Evolutionary conservation across 2,329 filamentous ascomycete species (phyloP).

Genomic region (Penicillium italicum): DNA sequence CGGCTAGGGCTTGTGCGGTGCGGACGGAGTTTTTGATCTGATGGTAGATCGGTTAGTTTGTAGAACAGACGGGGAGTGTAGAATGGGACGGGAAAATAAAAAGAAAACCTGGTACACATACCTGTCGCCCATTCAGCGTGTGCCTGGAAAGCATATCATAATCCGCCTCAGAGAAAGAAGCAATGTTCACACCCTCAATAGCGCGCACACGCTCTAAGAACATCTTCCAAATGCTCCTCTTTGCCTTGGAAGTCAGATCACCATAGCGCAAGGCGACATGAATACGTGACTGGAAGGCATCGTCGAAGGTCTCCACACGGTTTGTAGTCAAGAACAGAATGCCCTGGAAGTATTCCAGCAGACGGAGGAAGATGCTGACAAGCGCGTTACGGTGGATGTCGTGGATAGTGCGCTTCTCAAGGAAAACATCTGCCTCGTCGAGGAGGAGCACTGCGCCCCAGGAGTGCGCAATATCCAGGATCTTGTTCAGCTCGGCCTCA

Average conservation of each 20-base stretch:
- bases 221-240: conserved; percentile 76
- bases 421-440: conserved; percentile 80
- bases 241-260: conserved; percentile 66
- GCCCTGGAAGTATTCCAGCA: conserved; percentile 88
- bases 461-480: conserved; percentile 77
- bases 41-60: conserved; percentile 15
- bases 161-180: conserved; percentile 56
- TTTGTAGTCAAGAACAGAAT: conserved; percentile 90
- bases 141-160: conserved; percentile 63
- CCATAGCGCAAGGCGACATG: conserved; percentile 82
- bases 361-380: conserved; percentile 79
- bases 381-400: conserved; percentile 82
- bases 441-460: conserved; percentile 84
- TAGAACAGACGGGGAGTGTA: not conserved
- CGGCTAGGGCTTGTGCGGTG: conserved; percentile 76
- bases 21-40: conserved; percentile 86
- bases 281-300: conserved; percentile 84
- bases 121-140: conserved; percentile 66
- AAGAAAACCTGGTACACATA: conserved; percentile 32
- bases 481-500: conserved; percentile 74
- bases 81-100: not conserved
- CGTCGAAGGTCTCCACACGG: conserved; percentile 79
- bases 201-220: conserved; percentile 71
- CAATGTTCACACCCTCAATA: conserved; percentile 56
- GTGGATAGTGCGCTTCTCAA: conserved; percentile 77